phyloP scores from a whole-genome alignment of 768 basidiomycete species.

The Boletus bicolor region DNA sequence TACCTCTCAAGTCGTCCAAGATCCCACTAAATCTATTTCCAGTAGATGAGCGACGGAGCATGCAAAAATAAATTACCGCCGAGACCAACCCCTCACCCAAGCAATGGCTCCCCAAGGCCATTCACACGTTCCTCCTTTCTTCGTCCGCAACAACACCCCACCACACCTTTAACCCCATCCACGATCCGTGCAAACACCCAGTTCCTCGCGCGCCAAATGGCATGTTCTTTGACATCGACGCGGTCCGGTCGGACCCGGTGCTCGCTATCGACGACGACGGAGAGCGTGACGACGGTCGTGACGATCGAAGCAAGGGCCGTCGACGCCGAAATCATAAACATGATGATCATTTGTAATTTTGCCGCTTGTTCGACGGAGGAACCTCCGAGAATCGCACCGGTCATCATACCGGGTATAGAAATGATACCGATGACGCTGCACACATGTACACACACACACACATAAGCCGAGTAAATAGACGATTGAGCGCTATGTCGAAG shows the following conservation, averaged over 20 bases:
- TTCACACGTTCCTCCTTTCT: not conserved
- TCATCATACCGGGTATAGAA: conserved; percentile 89
- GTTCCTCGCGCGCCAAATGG: conserved; percentile 35
- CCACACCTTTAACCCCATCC: conserved; percentile 1
- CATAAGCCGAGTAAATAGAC: not conserved
- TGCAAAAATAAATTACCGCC: conserved; percentile 2
- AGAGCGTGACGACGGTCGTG: conserved; percentile 57
- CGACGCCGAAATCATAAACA: conserved; percentile 87
- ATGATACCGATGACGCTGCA: conserved; percentile 70
- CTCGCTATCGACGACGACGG: conserved; percentile 63
- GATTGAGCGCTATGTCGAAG: not conserved
- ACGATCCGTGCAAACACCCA: conserved; percentile 25
- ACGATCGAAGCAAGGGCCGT: conserved; percentile 69
- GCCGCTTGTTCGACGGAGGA: conserved; percentile 83
- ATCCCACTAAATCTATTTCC: not conserved
- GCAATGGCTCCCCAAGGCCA: conserved; percentile 3
- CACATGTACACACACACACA: not conserved
- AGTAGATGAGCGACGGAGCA: not conserved
- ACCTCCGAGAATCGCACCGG: conserved; percentile 85
- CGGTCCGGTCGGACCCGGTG: conserved; percentile 63
- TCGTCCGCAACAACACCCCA: conserved; percentile 11
- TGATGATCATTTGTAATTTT: conserved; percentile 86
- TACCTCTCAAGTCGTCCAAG: not conserved
- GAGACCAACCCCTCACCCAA: conserved; percentile 11
- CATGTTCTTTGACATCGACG: conserved; percentile 41